Base-by-base conservation (phyloP, 768 basidiomycete genomes). In the Mycena floridula region DNA sequence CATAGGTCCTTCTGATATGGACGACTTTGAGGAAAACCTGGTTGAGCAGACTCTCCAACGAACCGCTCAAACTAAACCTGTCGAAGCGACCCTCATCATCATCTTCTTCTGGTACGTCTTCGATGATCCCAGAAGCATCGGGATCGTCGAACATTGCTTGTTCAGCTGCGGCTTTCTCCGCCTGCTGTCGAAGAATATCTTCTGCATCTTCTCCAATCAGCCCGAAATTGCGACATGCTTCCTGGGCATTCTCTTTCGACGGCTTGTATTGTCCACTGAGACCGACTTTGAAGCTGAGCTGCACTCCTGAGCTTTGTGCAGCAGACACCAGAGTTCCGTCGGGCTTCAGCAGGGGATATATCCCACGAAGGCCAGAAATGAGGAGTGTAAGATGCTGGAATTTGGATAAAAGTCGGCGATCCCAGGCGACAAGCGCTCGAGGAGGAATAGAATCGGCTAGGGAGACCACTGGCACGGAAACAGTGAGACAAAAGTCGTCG, bases 341-440 rank as follows among this genome's bases (percentile, higher is more conserved):
- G 3, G 58, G 49, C 40, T 63, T 54, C 32, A 82, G 47, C 35
- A 74, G 60, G n/a, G 81, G 82, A 60, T 82, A 79, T 38, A 68
- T 53, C 2, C 73, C 69, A 18, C 64, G 61, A 45, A 77, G 65
- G 6, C 81, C 77, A 15, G 76, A 76, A 13, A 86, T 76, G 22
- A 86, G 69, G n/a, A 87, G 70, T 5, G 76, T 77, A 38, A 88
- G 66, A 61, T 84, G 68, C 18, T 76, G 75, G 11, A 73, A 63
- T 24, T 71, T 68, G 4, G 76, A 67, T 18, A 86, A 67, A 5
- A 87, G 70, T 7, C 73, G 73, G 12, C 76, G 68, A 53, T 88
- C 85, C 85, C 85, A 88, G 20, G 84, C 83, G 60, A 84, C 75
- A 25, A 88, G 64, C 8, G 82, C 83, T 27, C 78, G 77, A 3